Evolutionary conservation across 257 asterid genomes (phyloP).

Genomic region (Salvia miltiorrhiza): DNA sequence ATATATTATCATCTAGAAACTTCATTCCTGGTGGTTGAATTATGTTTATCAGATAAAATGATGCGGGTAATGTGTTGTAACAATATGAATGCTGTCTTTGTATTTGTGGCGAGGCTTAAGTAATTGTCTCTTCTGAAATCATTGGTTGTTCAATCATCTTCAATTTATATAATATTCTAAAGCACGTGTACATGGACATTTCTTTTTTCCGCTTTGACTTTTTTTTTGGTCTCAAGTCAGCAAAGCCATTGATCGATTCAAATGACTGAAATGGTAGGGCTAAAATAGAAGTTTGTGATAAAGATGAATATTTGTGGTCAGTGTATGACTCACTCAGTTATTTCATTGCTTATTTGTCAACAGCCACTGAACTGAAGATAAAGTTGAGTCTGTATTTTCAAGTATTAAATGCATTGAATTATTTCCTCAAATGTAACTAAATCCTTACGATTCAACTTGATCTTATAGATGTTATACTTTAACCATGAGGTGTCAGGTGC

Average conservation of each 20-base stretch:
- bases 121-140: conserved; percentile 6
- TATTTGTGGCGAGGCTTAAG: background rate
- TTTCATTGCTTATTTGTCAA: background rate
- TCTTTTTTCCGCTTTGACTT: background rate
- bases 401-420: background rate
- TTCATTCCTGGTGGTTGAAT: background rate
- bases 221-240: background rate
- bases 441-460: background rate
- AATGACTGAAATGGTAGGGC: background rate
- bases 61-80: background rate
- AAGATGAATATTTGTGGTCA: background rate
- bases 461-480: conserved; percentile 13
- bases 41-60: conserved; percentile 5
- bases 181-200: background rate
- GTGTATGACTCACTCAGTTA: background rate
- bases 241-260: background rate
- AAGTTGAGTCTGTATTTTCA: conserved; percentile 2
- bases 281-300: background rate
- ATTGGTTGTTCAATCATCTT: background rate
- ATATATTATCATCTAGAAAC: background rate
- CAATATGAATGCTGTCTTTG: background rate
- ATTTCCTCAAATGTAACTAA: background rate
- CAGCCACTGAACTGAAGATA: background rate
- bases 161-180: background rate
- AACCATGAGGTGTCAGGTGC: background rate